Evolutionary conservation across 2,329 filamentous ascomycete species (phyloP), one percentile per base, ranked within the genome.

Genomic region (Fusarium oligoseptatum): DNA sequence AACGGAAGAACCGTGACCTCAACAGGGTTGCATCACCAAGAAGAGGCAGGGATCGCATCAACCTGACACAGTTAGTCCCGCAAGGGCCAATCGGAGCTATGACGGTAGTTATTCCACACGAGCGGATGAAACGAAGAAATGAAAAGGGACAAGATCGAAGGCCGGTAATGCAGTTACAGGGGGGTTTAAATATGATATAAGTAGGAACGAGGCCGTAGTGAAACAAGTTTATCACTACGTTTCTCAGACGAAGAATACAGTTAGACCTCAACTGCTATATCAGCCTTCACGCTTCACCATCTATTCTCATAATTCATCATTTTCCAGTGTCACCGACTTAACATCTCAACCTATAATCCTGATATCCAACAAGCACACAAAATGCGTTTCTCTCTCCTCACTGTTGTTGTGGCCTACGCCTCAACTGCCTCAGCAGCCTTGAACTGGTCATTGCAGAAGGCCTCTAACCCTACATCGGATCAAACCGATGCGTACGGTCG

Each of bases 401-500:
- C 80, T 10, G 69, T 80, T 39, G 64, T 79, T 17, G 71, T 80
- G 66, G 72, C 70, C 11, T 83, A 77, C 69, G 78, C 79, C 62
- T 80, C 80, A 32, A 68, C 78, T 15, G 80, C 81, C 41, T 83
- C 83, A 0, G 84, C 80, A 11, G 77, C 82, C 6, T 76, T 87
- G 34, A 84, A 76, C 48, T 87, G 81, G 82, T 76, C 79, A 0
- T 72, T 87, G 1, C 68, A 83, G 39, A 83, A 82, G 58, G 78
- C 78, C 1, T 34, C 79, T n/a, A 86, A 82, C 73, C 86, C 86
- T 0, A 81, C 83, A 0, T 60, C 79, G 0, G 86, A 87, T 77
- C 80, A 87, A 43, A 36, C 70, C 11, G 85, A 87, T 36, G 86
- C 86, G 39, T 87, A 87, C 75, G 45, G 71, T 2, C 79, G 80